Base-by-base conservation (phyloP, 257 asterid species). In the Thymus mandschuricus region DNA sequence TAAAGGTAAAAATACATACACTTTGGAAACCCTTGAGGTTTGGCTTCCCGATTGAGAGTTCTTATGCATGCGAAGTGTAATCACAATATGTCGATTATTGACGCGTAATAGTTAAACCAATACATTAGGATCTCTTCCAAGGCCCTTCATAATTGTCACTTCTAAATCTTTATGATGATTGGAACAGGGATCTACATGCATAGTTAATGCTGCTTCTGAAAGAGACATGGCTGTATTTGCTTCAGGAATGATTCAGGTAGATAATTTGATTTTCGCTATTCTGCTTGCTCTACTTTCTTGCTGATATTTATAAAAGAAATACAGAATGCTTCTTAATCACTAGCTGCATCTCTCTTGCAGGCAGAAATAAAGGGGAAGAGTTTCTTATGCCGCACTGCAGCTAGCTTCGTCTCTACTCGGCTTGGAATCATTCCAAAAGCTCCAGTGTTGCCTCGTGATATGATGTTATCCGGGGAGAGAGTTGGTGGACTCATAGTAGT, bases 321-420 rank as follows among this genome's bases (percentile, higher is more conserved):
- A 41, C 63, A 64, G 52, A 69, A 70, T 61, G 75, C 68, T 74
- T 54, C 9, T 70, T 49, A 27, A 46, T 75, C 64, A 69, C 45
- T 72, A 43, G 70, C 43, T 73, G 69, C 70, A 65, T 79, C 62
- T 79, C 76, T 73, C 45, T 64, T 77, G 66, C 79, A 94, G 99
- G 97, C 99, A 61, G 99, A 94, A 85, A 73, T 88, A 75, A 91
- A 82, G 82, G 99, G 99, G 59, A 94, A 89, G 83, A 82, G 80
- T 77, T 94, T 86, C 85, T 79, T 94, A 66, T 91, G 97, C 92
- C 99, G 99, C 49, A 94, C 96, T 71, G 99, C 99, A 54, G 99
- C 99, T 63, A 94, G 97, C 83, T 94, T 94, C 78, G 99, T 94
- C 77, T 94, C 99, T 51, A 86, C 97, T 76, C 90, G 96, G 71